phyloP scores from a whole-genome alignment of 306 rosid genomes.

The Malus domestica region DNA sequence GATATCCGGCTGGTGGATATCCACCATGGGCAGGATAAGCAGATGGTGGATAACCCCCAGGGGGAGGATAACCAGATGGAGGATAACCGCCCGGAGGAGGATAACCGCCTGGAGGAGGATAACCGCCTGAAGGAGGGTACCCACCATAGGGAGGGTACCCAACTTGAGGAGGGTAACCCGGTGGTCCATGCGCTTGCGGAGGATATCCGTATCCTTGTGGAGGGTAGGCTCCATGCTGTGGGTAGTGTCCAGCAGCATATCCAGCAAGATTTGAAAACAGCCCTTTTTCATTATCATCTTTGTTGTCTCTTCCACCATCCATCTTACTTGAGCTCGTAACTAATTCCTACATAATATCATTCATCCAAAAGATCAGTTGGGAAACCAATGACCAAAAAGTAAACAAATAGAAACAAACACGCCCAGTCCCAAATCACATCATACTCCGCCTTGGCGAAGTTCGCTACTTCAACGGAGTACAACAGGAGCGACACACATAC shows the following conservation, averaged over 20 bases:
- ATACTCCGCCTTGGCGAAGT: neutral
- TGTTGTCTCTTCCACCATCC: constrained; percentile 51
- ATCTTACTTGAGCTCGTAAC: constrained; percentile 22
- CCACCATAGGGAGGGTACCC: constrained; percentile 14
- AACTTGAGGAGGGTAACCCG: constrained; percentile 16
- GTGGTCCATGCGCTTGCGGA: constrained; percentile 15
- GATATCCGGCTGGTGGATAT: constrained; percentile 63
- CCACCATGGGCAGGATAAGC: constrained; percentile 30
- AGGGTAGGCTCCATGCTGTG: constrained; percentile 35
- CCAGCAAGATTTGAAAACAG: constrained; percentile 49
- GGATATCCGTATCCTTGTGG: constrained; percentile 25
- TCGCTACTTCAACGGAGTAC: too few relatives aligned
- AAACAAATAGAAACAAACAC: neutral
- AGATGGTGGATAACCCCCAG: constrained; percentile 36
- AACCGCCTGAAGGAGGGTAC: constrained; percentile 16
- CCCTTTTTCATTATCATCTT: constrained; percentile 50
- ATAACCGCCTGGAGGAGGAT: constrained; percentile 22
- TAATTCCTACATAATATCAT: neutral
- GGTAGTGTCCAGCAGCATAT: constrained; percentile 30
- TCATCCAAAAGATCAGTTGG: neutral
- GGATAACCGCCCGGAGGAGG: constrained; percentile 32
- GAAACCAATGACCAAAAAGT: neutral
- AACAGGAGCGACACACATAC: neutral
- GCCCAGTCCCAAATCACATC: neutral
- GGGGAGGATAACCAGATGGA: constrained; percentile 37